Base-by-base conservation (phyloP, 208 protist genomes). In the Leptomonas pyrrhocoris region DNA sequence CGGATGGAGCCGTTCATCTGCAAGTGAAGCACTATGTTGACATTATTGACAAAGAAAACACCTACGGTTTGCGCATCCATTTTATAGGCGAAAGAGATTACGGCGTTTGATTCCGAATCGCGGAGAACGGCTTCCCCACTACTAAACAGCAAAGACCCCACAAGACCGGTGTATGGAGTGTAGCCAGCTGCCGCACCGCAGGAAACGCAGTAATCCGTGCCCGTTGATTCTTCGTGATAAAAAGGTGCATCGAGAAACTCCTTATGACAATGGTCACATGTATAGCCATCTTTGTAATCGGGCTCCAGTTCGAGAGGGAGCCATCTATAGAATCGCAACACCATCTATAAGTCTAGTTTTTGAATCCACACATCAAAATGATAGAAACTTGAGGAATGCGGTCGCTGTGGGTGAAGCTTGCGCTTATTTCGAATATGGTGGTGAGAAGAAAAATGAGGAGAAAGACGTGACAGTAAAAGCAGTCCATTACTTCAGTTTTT, bases 271-370 rank as follows among this genome's bases (percentile, higher is more conserved):
- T 80, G 62, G 25, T 85, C 80, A 34, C 80, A 85, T 9, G 69
- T 78, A 54, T 71, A 86, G 18, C 74, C 81, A 15, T 80, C 81
- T 13, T 66, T 68, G 57, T 83, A 86, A n/a, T 74, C 69, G 1
- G 71, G 70, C 73, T 78, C 68, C 15, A 74, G 19, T 45, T 74
- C 72, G n/a, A 77, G 61, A 49, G 81, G 81, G 45, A 86, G 64
- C 69, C 74, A 82, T 67, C 25, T 60, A 61, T 81, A 72, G 54
- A 73, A 83, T 46, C 74, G 63, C 59, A 84, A 77, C 16, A 84
- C 71, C 65, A 74, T 79, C 53, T 73, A 65, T 31, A 48, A 48
- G 18, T 19, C 16, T n/a, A 18, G 18, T 19, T 48, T 18, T 48
- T 48, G 3, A 38, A 38, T 12, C 34, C 7, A 38, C 9, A 3